Evolutionary conservation across 192 early-diverging fungal species (phyloP).

Genomic region (Coemansia sp.): DNA sequence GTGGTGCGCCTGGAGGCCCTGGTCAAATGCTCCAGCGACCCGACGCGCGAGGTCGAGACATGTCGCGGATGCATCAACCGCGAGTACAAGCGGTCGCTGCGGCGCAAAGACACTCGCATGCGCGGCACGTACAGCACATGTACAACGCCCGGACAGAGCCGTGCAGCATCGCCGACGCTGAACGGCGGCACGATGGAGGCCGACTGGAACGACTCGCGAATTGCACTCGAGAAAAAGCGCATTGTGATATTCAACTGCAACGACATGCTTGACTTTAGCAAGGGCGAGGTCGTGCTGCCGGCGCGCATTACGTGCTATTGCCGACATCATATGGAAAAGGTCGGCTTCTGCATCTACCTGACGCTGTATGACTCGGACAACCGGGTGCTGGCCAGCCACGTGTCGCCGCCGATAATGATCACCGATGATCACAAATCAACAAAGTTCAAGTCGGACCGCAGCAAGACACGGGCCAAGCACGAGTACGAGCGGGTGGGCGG

Average conservation of each 20-base stretch:
- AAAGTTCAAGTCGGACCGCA: conserved; percentile 59
- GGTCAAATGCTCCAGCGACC: conserved; percentile 84
- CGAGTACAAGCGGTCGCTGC: conserved; percentile 73
- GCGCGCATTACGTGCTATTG: conserved; percentile 97
- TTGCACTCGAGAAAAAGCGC: conserved; percentile 72
- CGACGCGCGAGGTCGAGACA: conserved; percentile 70
- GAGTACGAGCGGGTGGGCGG: conserved; percentile 52
- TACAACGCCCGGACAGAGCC: conserved; percentile 60
- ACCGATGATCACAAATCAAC: conserved; percentile 97
- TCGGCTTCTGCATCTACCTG: conserved; percentile 89
- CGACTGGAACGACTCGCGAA: conserved; percentile 64
- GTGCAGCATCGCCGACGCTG: conserved; percentile 51
- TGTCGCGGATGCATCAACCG: conserved; percentile 83
- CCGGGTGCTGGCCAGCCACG: conserved; percentile 69
- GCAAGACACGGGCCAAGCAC: conserved; percentile 52
- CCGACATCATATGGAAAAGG: conserved; percentile 91
- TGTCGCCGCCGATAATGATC: conserved; percentile 93
- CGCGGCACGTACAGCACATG: conserved; percentile 49
- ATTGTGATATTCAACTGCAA: conserved; percentile 89
- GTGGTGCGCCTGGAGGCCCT: conserved; percentile 76
- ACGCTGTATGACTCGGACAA: conserved; percentile 67
- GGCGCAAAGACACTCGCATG: conserved; percentile 53
- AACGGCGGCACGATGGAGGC: conserved; percentile 56
- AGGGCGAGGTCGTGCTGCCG: conserved; percentile 85
- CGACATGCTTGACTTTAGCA: conserved; percentile 82